phyloP scores from a whole-genome alignment of 2,329 filamentous ascomycete species.

The Domatiomyces catenatus region DNA sequence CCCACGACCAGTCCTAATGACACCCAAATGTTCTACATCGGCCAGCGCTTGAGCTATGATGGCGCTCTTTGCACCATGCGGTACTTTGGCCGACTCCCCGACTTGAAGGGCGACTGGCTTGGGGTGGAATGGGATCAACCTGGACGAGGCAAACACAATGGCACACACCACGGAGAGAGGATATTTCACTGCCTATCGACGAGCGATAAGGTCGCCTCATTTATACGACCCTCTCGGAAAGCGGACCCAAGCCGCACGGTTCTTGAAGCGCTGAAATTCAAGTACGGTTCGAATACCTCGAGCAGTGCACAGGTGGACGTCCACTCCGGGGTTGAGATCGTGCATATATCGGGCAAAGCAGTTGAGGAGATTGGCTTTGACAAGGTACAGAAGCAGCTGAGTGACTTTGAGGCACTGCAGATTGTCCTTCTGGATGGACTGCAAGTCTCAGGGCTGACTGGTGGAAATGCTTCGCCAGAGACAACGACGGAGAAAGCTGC shows the following conservation, averaged over 20 bases:
- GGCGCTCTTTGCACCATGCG: slow-evolving; percentile 68
- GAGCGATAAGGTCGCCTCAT: slow-evolving; percentile 58
- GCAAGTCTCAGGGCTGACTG: slow-evolving; percentile 35
- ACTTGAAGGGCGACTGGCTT: slow-evolving; percentile 67
- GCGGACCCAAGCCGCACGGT: slow-evolving; percentile 57
- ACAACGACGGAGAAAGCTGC: slow-evolving; percentile 19
- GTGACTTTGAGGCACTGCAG: slow-evolving; percentile 58
- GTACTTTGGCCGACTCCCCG: slow-evolving; percentile 61
- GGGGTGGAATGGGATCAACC: slow-evolving; percentile 95
- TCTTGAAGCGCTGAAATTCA: slow-evolving; percentile 61
- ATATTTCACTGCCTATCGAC: slow-evolving; percentile 56
- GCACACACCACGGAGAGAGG: slow-evolving; percentile 58
- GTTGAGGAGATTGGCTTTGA: slow-evolving; percentile 92
- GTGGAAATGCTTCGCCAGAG: slow-evolving; percentile 11
- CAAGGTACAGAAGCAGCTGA: slow-evolving; percentile 69
- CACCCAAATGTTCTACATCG: slow-evolving; percentile 20
- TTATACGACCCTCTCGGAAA: slow-evolving; percentile 62
- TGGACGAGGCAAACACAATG: slow-evolving; percentile 75
- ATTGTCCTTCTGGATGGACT: slow-evolving; percentile 71
- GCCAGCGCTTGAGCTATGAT: slow-evolving; percentile 67
- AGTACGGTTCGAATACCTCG: slow-evolving; percentile 55
- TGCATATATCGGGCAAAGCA: slow-evolving; percentile 64
- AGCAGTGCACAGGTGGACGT: slow-evolving; percentile 5
- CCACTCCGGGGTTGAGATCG: slow-evolving; percentile 23
- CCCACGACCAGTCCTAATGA: too few species aligned